These are phyloP conservation scores for Pestalotiopsis fici DNA, from an alignment of 2,329 filamentous ascomycete genomes.

Conservation along the genomic window DNA sequence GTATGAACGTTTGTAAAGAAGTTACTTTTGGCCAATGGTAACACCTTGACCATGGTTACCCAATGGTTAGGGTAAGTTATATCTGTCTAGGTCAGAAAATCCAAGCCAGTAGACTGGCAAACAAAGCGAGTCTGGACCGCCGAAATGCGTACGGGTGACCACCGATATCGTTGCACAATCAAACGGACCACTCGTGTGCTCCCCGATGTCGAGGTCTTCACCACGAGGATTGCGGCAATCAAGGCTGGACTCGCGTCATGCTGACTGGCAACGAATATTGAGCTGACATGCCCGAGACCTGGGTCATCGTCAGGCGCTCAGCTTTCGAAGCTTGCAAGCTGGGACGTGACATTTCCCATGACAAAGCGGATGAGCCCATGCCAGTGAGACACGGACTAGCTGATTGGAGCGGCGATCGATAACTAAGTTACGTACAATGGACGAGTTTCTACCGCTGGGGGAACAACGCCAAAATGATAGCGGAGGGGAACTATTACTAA, in stretches of 20 bases:
- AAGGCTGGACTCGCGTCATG: not conserved
- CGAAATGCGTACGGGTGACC: not conserved
- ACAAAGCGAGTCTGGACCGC: not conserved
- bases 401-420: not conserved
- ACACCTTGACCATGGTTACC: not conserved
- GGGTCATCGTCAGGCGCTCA: not conserved
- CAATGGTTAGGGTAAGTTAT: not conserved
- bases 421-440: not conserved
- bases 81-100: not conserved
- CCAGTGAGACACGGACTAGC: not conserved
- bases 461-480: not conserved
- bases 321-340: not conserved
- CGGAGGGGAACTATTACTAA: not conserved
- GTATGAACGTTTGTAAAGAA: not conserved
- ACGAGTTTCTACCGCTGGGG: not conserved
- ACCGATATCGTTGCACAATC: not conserved
- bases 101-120: not conserved
- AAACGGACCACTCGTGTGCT: not conserved
- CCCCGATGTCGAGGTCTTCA: not conserved
- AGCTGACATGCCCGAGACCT: not conserved
- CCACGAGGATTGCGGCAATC: not conserved
- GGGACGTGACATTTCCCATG: not conserved
- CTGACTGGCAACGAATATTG: not conserved
- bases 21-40: not conserved
- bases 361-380: not conserved